Evolutionary conservation across 257 asterid genomes (phyloP).

Genomic region (Buddleja alternifolia): DNA sequence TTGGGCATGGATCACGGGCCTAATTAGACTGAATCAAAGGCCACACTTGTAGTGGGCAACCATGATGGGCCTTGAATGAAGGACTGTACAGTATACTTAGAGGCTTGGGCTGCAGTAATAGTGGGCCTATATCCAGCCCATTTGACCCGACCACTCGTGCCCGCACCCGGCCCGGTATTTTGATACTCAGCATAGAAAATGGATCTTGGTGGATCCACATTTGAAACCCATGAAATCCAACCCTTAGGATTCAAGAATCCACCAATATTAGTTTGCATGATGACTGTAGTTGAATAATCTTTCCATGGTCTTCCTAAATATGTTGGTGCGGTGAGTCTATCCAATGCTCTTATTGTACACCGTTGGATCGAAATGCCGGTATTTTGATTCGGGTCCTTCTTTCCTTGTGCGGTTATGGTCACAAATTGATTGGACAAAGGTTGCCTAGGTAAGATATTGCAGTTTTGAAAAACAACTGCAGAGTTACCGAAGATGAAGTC

Average conservation of each 20-base stretch:
- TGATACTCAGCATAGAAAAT: constrained; percentile 72
- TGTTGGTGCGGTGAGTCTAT: constrained; percentile 37
- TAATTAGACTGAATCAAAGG: constrained; percentile 41
- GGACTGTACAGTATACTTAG: constrained; percentile 49
- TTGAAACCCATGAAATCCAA: constrained; percentile 62
- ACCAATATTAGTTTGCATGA: constrained; percentile 57
- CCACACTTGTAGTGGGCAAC: constrained; percentile 49
- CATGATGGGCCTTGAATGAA: constrained; percentile 62
- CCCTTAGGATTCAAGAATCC: constrained; percentile 58
- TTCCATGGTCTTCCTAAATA: constrained; percentile 89
- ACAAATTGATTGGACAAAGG: constrained; percentile 67
- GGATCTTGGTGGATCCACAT: constrained; percentile 45
- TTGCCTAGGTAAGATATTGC: constrained; percentile 72
- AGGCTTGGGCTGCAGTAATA: constrained; percentile 42
- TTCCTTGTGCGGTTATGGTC: constrained; percentile 86
- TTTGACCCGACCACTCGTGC: constrained; percentile 44
- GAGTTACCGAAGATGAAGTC: constrained; percentile 86
- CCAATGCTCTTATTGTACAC: constrained; percentile 49
- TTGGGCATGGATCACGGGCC: too few relatives aligned
- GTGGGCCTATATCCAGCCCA: constrained; percentile 67
- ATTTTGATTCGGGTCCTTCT: constrained; percentile 63
- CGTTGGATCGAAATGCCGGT: constrained; percentile 66
- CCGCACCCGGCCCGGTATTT: constrained; percentile 70
- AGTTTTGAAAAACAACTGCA: constrained; percentile 65
- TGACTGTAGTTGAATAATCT: constrained; percentile 53